phyloP scores from a whole-genome alignment of 768 basidiomycete genomes.

The button mushroom (Agaricus bisporus) region DNA sequence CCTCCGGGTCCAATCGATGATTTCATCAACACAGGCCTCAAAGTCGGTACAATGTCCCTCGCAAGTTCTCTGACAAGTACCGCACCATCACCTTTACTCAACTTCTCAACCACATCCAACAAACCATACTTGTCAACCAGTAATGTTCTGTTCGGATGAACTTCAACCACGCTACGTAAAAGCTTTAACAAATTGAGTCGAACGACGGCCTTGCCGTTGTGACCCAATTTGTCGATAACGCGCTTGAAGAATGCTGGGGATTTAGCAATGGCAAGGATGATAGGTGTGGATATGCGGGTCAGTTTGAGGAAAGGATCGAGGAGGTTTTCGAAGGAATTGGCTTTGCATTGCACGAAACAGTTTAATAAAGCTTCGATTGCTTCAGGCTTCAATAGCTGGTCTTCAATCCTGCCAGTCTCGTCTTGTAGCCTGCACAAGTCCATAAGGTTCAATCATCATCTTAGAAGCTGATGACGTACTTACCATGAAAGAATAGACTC shows the following conservation, averaged over 20 bases:
- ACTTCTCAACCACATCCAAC: conserved; percentile 69
- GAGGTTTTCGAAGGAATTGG: conserved; percentile 87
- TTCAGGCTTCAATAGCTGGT: conserved; percentile 64
- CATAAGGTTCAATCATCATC: not conserved
- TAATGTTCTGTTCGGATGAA: conserved; percentile 77
- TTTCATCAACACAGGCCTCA: conserved; percentile 59
- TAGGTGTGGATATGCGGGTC: conserved; percentile 64
- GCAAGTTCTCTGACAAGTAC: conserved; percentile 89
- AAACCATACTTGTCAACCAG: conserved; percentile 81
- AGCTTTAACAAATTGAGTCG: conserved; percentile 87
- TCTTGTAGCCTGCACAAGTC: conserved; percentile 72
- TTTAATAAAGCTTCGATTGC: conserved; percentile 64
- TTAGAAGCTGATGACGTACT: conserved; percentile 15
- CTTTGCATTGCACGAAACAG: conserved; percentile 81
- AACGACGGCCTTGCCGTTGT: conserved; percentile 77
- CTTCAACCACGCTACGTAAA: conserved; percentile 80
- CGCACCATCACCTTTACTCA: conserved; percentile 75
- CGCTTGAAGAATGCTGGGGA: conserved; percentile 80
- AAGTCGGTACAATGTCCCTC: conserved; percentile 73
- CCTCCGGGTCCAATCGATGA: not conserved
- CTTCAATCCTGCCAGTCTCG: conserved; percentile 91
- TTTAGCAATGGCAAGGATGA: conserved; percentile 75
- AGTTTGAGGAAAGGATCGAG: conserved; percentile 93
- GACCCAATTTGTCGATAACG: conserved; percentile 70
- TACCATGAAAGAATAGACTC: conserved; percentile 90